Evolutionary conservation across 805 yeast species (phyloP), one percentile per base, ranked within the genome.

Genomic region (Myxozyma nipponensis): DNA sequence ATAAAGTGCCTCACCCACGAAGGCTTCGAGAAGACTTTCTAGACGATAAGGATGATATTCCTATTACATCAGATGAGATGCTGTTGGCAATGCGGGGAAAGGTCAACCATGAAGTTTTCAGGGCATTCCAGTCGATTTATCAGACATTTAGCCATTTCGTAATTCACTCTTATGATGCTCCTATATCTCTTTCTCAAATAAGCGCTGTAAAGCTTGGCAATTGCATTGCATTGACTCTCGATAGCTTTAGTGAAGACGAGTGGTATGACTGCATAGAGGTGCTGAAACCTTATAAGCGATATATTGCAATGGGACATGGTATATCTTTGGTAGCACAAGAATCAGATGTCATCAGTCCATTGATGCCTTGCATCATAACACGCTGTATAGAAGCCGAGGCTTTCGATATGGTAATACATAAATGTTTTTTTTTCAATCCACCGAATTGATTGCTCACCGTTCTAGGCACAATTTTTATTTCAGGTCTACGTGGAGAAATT

Each of bases 301-400:
- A n/a, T 37, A 36, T 52, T n/a, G 57, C 50, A 9, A 28, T 52
- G 9, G 58, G 58, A 3, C 58, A 54, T 22, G 58, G 58, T 10
- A 49, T 25, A 2, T 44, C 56, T 42, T 45, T 54, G 7, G 44
- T 54, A 13, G 54, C 50, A 2, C 35, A 26, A 4, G 53, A 54
- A 3, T 51, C 47, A 10, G 28, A 18, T 7, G 3, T 50, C 13
- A 43, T 42, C 19, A 9, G 9, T 2, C 46, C 44, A 9, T 18
- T 54, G 25, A 22, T 54, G 36, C 55, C 55, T 3, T 47, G 42
- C 9, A n/a, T 54, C 42, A 42, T 54, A 19, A 39, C 39, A 15
- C 46, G 36, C 18, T 49, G 54, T 26, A 49, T 37, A 3, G 50
- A 52, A 23, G 17, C 24, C 23, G 47, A 42, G n/a, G 53, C 56